A percentile compares a stretch with the other conserved stretches of the same genome.
These are phyloP conservation scores for Phaseolus coccineus DNA, from an alignment of 331 rosid species.

Conservation along the genomic window DNA sequence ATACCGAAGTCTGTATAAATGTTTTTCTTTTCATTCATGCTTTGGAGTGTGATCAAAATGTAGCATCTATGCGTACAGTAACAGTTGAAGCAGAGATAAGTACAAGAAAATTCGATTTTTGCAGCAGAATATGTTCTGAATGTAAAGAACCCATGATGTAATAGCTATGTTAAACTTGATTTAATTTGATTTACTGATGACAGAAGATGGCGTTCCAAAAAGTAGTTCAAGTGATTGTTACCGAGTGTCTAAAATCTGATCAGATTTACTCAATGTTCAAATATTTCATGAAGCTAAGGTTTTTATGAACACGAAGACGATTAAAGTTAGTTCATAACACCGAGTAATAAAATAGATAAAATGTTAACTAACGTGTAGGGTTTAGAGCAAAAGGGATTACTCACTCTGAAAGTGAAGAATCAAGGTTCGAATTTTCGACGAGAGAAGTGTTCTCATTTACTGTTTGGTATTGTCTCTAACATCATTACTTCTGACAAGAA, in stretches of 20 bases:
- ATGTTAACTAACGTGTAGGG: too few species aligned
- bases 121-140: neutral
- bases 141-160: neutral
- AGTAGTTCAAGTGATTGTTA: slow-evolving; percentile 8
- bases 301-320: neutral
- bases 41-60: slow-evolving; percentile 9
- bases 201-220: neutral
- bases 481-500: too few species aligned
- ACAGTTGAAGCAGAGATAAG: neutral
- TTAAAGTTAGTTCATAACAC: neutral
- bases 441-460: too few species aligned
- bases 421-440: too few species aligned
- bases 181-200: slow-evolving; percentile 8
- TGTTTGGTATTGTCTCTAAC: too few species aligned
- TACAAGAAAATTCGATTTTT: neutral
- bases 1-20: slow-evolving; percentile 33
- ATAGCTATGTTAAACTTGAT: neutral
- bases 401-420: too few species aligned
- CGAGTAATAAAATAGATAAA: too few species aligned
- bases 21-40: slow-evolving; percentile 6
- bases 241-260: neutral
- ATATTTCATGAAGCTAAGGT: neutral
- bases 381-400: neutral
- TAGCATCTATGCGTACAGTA: neutral
- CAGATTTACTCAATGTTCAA: neutral